Conservation (phyloP, 2,329 filamentous ascomycete species). For the Sarocladiaceae sp. region DNA sequence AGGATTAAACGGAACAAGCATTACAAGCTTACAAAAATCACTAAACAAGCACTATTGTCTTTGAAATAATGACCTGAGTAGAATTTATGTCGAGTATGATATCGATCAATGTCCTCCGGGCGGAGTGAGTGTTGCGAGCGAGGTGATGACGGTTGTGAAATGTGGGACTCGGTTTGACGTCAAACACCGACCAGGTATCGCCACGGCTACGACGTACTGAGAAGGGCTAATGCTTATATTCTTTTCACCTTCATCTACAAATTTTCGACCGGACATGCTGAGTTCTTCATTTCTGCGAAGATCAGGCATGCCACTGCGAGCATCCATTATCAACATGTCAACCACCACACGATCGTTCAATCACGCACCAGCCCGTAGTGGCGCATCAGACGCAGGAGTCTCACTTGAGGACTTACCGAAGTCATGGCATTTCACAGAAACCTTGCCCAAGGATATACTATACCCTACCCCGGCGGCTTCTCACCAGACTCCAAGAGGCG, state of each 20-base stretch:
- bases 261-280: not conserved
- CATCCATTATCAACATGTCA: slow-evolving; percentile 7
- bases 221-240: not conserved
- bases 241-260: not conserved
- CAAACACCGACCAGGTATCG: not conserved
- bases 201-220: not conserved
- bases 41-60: too few relatives aligned
- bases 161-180: not conserved
- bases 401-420: slow-evolving; percentile 56
- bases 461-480: slow-evolving; percentile 80
- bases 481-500: slow-evolving; percentile 72
- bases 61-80: too few relatives aligned
- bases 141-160: not conserved
- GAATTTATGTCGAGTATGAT: too few relatives aligned
- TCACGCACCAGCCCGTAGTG: not conserved
- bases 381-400: slow-evolving; percentile 20
- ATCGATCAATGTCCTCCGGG: not conserved
- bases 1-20: too few relatives aligned
- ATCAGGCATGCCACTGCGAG: slow-evolving; percentile 9
- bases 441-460: slow-evolving; percentile 68
- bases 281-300: not conserved
- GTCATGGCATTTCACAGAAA: slow-evolving; percentile 61
- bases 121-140: not conserved
- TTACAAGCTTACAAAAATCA: not conserved
- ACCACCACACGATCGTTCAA: not conserved